Percentiles rank a stretch among this genome's conserved stretches.
Conservation (phyloP, 805 yeast species). For the Debaryomyces tyrocola region DNA sequence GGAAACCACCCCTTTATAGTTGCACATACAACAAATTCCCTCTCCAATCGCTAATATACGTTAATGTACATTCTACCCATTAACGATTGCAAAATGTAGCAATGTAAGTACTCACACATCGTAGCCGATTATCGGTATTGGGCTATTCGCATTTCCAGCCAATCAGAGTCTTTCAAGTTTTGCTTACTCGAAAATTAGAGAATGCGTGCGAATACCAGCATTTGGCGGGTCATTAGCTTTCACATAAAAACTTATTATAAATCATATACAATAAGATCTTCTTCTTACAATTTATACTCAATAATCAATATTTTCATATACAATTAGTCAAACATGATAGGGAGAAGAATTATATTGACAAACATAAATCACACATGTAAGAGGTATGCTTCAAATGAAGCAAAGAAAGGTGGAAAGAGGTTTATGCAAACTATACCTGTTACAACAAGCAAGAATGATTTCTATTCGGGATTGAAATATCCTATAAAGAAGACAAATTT, state of each 20-base stretch:
- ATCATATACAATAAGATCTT: neutral
- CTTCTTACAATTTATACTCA: conserved; percentile 1
- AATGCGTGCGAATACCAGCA: neutral
- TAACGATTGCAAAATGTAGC: too few species aligned
- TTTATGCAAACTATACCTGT: conserved; percentile 34
- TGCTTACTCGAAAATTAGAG: conserved; percentile 9
- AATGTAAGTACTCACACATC: neutral
- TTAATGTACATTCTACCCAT: too few species aligned
- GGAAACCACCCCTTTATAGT: conserved; percentile 38
- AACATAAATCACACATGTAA: conserved; percentile 7
- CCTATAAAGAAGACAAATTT: conserved; percentile 6
- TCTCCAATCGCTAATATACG: too few species aligned
- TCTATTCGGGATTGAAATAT: conserved; percentile 23
- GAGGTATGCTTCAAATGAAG: conserved; percentile 21
- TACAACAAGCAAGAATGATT: conserved; percentile 11
- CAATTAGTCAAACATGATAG: conserved; percentile 6
- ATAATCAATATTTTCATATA: neutral
- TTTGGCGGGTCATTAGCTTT: neutral
- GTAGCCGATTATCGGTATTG: neutral
- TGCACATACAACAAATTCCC: too few species aligned
- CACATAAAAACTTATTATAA: conserved; percentile 1
- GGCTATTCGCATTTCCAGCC: conserved; percentile 7
- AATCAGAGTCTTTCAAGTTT: conserved; percentile 9
- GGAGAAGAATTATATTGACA: conserved; percentile 7
- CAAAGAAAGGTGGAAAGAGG: conserved; percentile 25